Evolutionary conservation across 176 grass and related monocot species (phyloP), one percentile per base, ranked within the genome.

Genomic region (Musa troglodytarum): DNA sequence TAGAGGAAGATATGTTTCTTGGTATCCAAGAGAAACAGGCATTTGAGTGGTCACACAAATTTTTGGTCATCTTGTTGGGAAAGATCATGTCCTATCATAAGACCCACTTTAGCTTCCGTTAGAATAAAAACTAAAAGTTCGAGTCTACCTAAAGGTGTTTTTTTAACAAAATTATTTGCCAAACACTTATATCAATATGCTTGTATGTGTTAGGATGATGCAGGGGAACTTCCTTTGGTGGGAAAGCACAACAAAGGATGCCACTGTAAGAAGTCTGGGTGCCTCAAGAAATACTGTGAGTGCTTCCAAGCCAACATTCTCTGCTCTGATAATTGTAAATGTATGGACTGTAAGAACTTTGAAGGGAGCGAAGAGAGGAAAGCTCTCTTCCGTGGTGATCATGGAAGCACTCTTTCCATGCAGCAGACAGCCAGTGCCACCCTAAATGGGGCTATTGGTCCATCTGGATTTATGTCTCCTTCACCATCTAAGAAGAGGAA

Each of bases 281-380:
- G 95, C 82, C 86, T 99, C 56, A 99, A 99, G 86, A 99, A 94
- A 78, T 99, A 99, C 55, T 99, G 95, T 22, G 95, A 99, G 53
- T 99, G 95, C 78, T 99, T 99, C 70, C 95, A 99, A 82, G 95
- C 95, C 74, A 91, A 91, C 75, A 94, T 99, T 76, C 95, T 94
- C 54, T 99, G 95, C 76, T 99, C 95, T 50, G 91, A 99, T 63
- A 99, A 99, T 81, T 99, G 95, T 82, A 99, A 99, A 66, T 99
- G 95, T 68, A 85, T 94, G 84, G 95, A 99, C 82, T 99, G 95
- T 85, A 94, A 94, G 79, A 99, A 99, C 71, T 94, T 87, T 59
- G 95, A 99, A 54, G 91, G 88, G 20, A 92, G 86, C 50, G 95
- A 94, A 80, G 95, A 94, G 76, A 88, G 95, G 74, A 88, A 79